Evolutionary conservation across 192 early-diverging fungal species (phyloP), one percentile per base, ranked within the genome.

Genomic region (Coemansia sp.): DNA sequence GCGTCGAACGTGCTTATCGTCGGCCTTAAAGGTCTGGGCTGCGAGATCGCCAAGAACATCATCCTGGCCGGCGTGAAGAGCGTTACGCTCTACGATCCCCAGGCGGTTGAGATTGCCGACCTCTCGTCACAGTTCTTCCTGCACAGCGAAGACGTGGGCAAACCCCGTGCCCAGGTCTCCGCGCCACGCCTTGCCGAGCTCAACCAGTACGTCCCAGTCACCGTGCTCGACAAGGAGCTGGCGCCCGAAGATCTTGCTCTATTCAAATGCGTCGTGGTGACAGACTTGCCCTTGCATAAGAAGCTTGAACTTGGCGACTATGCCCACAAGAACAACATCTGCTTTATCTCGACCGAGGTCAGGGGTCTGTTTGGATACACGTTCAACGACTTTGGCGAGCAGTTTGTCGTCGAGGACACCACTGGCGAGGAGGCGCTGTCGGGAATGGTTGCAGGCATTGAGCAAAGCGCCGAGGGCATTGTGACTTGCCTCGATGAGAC

Each of bases 41-140:
- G 95, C 38, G 98, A 99, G 85, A 95, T 98, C 63, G 98, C 98
- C 73, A 99, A 99, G 79, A 99, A 99, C 77, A 90, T 99, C 27
- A 88, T 98, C 64, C 90, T 99, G 38, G 98, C 98, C 39, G 98
- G 98, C 61, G 98, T 99, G 64, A 99, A 99, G 85, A 97, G 95
- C 72, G 98, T 99, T 21, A 95, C 95, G 9, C 80, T 99, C 23
- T 90, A 95, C 73, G 98, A 99, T 77, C 89, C 92, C 34, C 87
- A 84, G 55, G 84, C 87, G 27, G 90, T 89, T 29, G 76, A 89
- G 67, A 68, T 95, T 23, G 74, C 87, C 23, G 98, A 99, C 80
- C 85, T 99, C 67, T 94, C 96, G 17, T 63, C 68, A 41, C 67
- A 98, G 94, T 99, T 97, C 80, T 99, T 94, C 86, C 78, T 99